These are phyloP conservation scores for Talaromyces sp. DNA, from an alignment of 2,329 filamentous ascomycete genomes.

Conservation along the genomic window DNA sequence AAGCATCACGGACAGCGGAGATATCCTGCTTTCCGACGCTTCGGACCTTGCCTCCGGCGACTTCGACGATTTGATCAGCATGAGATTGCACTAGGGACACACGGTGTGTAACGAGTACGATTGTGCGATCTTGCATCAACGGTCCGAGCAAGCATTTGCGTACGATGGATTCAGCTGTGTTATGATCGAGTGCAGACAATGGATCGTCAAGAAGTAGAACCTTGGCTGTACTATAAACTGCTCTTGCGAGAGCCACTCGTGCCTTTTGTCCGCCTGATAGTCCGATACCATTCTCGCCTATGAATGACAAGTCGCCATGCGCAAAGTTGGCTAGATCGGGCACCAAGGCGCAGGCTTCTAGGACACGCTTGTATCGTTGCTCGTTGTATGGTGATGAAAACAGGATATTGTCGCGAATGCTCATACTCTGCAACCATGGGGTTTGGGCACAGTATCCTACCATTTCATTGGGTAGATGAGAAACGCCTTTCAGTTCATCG, in stretches of 20 bases:
- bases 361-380: slow-evolving; percentile 64
- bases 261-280: slow-evolving; percentile 62
- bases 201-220: slow-evolving; percentile 61
- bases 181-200: slow-evolving; percentile 61
- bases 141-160: slow-evolving; percentile 57
- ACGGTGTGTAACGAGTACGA: slow-evolving; percentile 64
- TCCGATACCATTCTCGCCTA: slow-evolving; percentile 62
- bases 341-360: slow-evolving; percentile 62
- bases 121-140: slow-evolving; percentile 54
- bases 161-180: slow-evolving; percentile 63
- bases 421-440: slow-evolving; percentile 69
- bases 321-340: slow-evolving; percentile 63
- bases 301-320: slow-evolving; percentile 61
- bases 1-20: slow-evolving; percentile 41
- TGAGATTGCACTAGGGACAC: slow-evolving; percentile 70
- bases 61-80: slow-evolving; percentile 70
- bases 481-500: slow-evolving; percentile 52
- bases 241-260: slow-evolving; percentile 60
- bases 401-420: slow-evolving; percentile 66
- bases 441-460: slow-evolving; percentile 65
- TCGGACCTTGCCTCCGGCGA: slow-evolving; percentile 60
- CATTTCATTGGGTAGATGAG: slow-evolving; percentile 55
- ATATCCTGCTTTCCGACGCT: slow-evolving; percentile 51
- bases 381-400: slow-evolving; percentile 69
- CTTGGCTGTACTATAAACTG: slow-evolving; percentile 57